A percentile compares a stretch with the other conserved stretches of the same genome.
Evolutionary conservation across 805 yeast species (phyloP).

Genomic region (Teunomyces tritomae): DNA sequence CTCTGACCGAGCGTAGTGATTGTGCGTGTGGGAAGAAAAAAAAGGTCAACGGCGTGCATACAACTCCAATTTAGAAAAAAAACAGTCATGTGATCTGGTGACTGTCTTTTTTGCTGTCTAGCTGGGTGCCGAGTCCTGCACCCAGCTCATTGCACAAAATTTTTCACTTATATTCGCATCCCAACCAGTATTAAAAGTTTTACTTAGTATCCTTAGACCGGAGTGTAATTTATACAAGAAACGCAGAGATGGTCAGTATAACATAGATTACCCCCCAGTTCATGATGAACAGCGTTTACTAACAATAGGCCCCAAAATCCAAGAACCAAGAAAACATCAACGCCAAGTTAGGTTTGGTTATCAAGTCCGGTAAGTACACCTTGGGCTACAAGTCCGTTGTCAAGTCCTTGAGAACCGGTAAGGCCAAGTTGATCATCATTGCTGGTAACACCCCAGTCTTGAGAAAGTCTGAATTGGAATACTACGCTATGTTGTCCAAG

Average conservation of each 20-base stretch:
- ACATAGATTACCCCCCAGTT: not conserved
- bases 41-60: not conserved
- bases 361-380: conserved; percentile 99
- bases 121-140: not conserved
- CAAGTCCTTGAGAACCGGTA: conserved; percentile 97
- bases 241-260: conserved; percentile 98
- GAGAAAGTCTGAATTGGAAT: conserved; percentile 99
- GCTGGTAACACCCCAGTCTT: conserved; percentile 99
- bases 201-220: conserved; percentile 58
- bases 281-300: conserved; percentile 25
- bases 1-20: not conserved
- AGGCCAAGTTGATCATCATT: conserved; percentile 96
- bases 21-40: not conserved
- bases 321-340: conserved; percentile 93
- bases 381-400: conserved; percentile 99
- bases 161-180: conserved; percentile 8
- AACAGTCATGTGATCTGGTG: conserved; percentile 6
- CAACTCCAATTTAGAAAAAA: not conserved
- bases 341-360: conserved; percentile 96
- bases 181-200: conserved; percentile 3
- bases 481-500: conserved; percentile 99
- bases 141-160: not conserved
- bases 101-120: conserved; percentile 4
- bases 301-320: conserved; percentile 88
- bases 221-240: conserved; percentile 65